Evolutionary conservation across 1,284 basidiomycete genomes (phyloP), one percentile per base, ranked within the genome.

Genomic region (Trichosporon faecale): DNA sequence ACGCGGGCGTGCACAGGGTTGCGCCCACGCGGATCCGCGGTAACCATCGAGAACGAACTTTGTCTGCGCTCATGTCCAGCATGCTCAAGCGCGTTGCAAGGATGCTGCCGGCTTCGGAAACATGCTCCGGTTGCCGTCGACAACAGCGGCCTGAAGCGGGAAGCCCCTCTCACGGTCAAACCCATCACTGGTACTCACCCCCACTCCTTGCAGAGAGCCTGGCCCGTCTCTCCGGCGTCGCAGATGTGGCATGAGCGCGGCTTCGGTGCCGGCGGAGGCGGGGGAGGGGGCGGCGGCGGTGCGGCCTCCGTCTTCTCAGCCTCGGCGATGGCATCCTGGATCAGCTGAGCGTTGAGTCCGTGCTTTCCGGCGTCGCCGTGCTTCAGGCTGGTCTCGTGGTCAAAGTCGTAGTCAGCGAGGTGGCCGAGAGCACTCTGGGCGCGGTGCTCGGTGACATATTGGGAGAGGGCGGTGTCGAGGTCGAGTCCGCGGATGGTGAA

Each of bases 181-280:
- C 21, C 49, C n/a, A 21, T 52, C 49, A 52, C 29, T 33, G 7
- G 33, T 8, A 66, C 68, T 67, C 63, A 70, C 57, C 70, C 70
- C 29, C 46, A 71, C 21, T 61, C 33, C 5, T 66, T 21, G 60
- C 65, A 66, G 8, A 71, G 49, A 16, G 25, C 21, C 21, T 31
- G n/a, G 2, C 70, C 70, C 11, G 35, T 40, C 29, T 44, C 21
- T n/a, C 65, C 67, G 4, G 67, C 67, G 23, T 67, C 64, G 37
- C 69, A 70, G 8, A 71, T 46, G 7, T 61, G 57, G 60, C 70
- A 71, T 16, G 52, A 33, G 11, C 31, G 11, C n/a, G 44, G 46
- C 3, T 40, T 44, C 18, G 66, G 60, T 23, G 67, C 31, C 40
- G 29, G 55, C 37, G 37, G 29, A 2, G 63, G 63, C n/a, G 64